Evolutionary conservation across 371 early-diverging fungal genomes (phyloP), one percentile per base, ranked within the genome.

Genomic region (Amoeboaphelidium protococcarum): DNA sequence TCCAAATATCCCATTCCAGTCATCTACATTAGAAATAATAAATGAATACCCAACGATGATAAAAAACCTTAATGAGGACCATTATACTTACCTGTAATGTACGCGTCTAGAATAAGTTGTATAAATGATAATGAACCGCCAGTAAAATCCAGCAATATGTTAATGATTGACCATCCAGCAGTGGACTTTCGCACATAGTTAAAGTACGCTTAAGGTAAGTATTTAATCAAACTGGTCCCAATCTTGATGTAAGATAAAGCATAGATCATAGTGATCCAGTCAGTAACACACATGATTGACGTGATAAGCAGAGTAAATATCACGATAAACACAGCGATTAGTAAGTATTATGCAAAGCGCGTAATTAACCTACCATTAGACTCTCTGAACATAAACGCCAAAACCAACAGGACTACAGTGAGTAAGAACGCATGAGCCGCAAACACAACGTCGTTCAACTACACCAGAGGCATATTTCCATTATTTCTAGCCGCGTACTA

Each of bases 101-200:
- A 64, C 0, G 84, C 74, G 58, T 89, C 94, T 27, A 88, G 47
- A 1, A 85, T 41, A 26, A 82, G 59, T 56, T 92, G 94, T 1
- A 65, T 50, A 23, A 82, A 66, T 10, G 84, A 84, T 23, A 88
- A 54, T 0, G 64, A 41, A 1, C 94, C 94, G 31, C 94, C 94
- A 1, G 80, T 75, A 37, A 83, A 74, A 56, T 92, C 94, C 47
- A 90, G 62, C 13, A 92, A 53, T 47, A 87, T 83, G 50, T 85
- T 90, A 46, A 76, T 70, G 26, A 92, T 86, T 45, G 78, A 78
- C 89, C 89, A 92, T 0, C 94, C 94, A 2, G 68, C 65, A 0
- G 94, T 92, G 1, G 85, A 84, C 57, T 78, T 66, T 20, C 77
- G 64, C 23, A 52, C 45, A 49, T 59, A 78, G 49, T 92, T 90